These are phyloP conservation scores for Trichopus zeylanicus DNA, from an alignment of 116 monocot species.

Conservation along the genomic window DNA sequence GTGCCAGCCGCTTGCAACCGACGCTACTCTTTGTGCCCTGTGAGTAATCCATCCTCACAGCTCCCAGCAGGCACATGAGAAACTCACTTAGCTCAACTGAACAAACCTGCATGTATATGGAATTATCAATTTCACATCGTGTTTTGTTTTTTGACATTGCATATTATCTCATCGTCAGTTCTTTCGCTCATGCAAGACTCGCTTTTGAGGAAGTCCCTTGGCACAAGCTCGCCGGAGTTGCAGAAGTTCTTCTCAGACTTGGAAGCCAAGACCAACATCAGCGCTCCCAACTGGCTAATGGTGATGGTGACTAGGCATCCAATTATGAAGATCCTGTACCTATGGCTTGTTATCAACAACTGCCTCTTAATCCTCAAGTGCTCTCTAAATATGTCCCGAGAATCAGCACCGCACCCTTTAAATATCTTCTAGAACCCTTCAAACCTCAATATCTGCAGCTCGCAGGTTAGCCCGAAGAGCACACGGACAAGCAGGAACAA, in stretches of 20 bases:
- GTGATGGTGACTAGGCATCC: constrained; percentile 45
- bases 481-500: constrained; percentile 57
- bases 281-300: constrained; percentile 46
- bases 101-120: constrained; percentile 33
- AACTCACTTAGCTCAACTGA: constrained; percentile 81
- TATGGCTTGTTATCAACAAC: constrained; percentile 36
- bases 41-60: constrained; percentile 82
- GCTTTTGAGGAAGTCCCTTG: no score
- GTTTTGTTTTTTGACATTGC: no score
- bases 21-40: constrained; percentile 53
- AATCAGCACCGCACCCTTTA: constrained; percentile 1
- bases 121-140: no score
- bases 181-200: no score
- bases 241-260: constrained; percentile 30
- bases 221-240: constrained; percentile 58
- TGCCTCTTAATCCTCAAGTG: constrained; percentile 49
- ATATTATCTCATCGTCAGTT: no score
- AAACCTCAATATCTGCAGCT: constrained; percentile 66
- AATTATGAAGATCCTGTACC: constrained; percentile 45
- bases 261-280: constrained; percentile 27
- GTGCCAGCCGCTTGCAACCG: constrained; percentile 70
- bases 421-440: constrained; percentile 51
- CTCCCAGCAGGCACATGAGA: constrained; percentile 69
- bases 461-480: constrained; percentile 52
- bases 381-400: constrained; percentile 30